These are phyloP conservation scores for Tricladium varicosporioides DNA, from an alignment of 2,329 filamentous ascomycete genomes.

Conservation along the genomic window DNA sequence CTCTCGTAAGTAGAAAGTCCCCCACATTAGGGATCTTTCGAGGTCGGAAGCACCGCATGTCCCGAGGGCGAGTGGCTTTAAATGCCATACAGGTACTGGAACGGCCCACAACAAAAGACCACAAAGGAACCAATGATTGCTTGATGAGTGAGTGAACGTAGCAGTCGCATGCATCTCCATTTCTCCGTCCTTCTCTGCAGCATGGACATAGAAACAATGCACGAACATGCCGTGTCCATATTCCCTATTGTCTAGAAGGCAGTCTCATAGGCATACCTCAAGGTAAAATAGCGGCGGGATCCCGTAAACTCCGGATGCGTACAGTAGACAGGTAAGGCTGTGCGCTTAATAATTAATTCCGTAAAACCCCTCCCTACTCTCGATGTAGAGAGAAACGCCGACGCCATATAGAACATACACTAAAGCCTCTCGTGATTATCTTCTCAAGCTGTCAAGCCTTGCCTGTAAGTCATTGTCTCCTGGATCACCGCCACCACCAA, in stretches of 20 bases:
- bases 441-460: conserved; percentile 75
- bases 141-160: too few relatives aligned
- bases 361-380: conserved; percentile 8
- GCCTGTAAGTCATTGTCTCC: conserved; percentile 91
- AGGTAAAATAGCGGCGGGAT: background rate
- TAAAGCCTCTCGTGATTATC: conserved; percentile 18
- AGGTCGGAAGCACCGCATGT: too few relatives aligned
- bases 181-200: too few relatives aligned
- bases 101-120: too few relatives aligned
- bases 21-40: too few relatives aligned
- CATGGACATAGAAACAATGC: too few relatives aligned
- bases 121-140: too few relatives aligned
- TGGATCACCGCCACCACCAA: conserved; percentile 64
- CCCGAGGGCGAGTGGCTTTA: too few relatives aligned
- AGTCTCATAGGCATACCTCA: background rate
- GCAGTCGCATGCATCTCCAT: too few relatives aligned
- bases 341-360: background rate
- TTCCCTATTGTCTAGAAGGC: background rate
- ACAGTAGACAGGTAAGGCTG: background rate
- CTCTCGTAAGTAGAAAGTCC: too few relatives aligned
- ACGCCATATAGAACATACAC: conserved; percentile 4
- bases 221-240: too few relatives aligned
- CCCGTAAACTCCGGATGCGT: background rate
- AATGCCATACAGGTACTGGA: too few relatives aligned
- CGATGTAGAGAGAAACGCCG: conserved; percentile 18